Percentiles rank a stretch among this genome's conserved stretches.
Conservation (phyloP, 441 rosid species). For the Euphorbia celastroides region DNA sequence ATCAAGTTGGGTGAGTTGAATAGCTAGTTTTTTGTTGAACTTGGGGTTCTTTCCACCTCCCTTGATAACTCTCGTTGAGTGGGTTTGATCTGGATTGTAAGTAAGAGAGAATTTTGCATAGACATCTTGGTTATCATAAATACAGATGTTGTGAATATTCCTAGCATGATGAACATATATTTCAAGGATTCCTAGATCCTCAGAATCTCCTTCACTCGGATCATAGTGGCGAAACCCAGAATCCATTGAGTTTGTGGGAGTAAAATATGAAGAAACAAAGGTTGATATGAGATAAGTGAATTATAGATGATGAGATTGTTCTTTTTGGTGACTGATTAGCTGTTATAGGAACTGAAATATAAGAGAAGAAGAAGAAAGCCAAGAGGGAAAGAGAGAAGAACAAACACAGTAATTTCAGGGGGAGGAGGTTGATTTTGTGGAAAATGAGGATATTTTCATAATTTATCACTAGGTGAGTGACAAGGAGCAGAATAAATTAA, state of each 20-base stretch:
- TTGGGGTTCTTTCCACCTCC: conserved; percentile 90
- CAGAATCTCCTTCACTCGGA: conserved; percentile 30
- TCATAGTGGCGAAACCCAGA: too few species aligned
- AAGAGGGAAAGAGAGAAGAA: neutral
- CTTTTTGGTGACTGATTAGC: neutral
- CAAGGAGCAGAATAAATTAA: conserved; percentile 11
- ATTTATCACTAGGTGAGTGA: conserved; percentile 41
- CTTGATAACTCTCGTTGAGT: conserved; percentile 62
- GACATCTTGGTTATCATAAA: conserved; percentile 89
- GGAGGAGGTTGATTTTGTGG: conserved; percentile 29
- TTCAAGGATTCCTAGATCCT: conserved; percentile 58
- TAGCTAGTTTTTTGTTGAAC: conserved; percentile 54
- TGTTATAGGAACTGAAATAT: neutral
- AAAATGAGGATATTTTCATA: conserved; percentile 27
- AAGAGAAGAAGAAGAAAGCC: neutral
- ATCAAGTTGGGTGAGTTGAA: conserved; percentile 51
- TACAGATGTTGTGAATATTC: conserved; percentile 93
- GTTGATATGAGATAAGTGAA: too few species aligned
- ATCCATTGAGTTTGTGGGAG: too few species aligned
- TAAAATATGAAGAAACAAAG: conserved; percentile 1
- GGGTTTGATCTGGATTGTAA: conserved; percentile 68
- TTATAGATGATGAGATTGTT: neutral
- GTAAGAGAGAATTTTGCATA: conserved; percentile 92
- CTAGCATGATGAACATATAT: conserved; percentile 82
- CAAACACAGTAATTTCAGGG: conserved; percentile 18